Evolutionary conservation across 352 stramenopile species (phyloP), one percentile per base, ranked within the genome.

Genomic region (Globisporangium spinosum): DNA sequence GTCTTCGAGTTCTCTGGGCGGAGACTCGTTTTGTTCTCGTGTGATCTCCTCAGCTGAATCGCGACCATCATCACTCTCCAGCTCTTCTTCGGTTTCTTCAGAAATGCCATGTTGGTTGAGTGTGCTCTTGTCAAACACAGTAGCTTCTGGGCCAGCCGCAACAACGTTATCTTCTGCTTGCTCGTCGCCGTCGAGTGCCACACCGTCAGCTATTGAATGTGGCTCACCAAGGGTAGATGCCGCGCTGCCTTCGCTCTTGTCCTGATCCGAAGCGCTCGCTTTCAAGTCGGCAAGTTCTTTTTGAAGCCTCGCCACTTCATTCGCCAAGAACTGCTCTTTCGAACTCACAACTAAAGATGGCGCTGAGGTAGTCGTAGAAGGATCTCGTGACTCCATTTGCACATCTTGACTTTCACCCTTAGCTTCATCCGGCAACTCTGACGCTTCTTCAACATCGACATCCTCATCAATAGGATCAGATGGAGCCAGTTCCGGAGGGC

Each of bases 311-410:
- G 58, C 69, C 20, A 83, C 59, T 49, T 85, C 71, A 0, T 69
- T 71, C 35, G 74, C 66, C 32, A 85, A 65, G 1, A 60, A 65
- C 35, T 75, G 55, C 17, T 87, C 77, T 43, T 77, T 82, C 22
- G 70, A 58, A 32, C 45, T 78, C 32, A 65, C 27, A 17, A n/a
- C 20, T 6, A n/a, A 43, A 38, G n/a, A 2, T 35, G 34, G 12
- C 2, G 25, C 2, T 22, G 29, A n/a, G 7, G 25, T 59, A 20
- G 15, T 10, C 9, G 13, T 22, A 3, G 51, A 13, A 10, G 54
- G 17, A 17, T 38, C 2, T 6, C 20, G 12, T 40, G 25, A 17
- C 10, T 38, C 13, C 20, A 38, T 27, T 23, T 38, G 25, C 9
- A 15, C 54, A 23, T 38, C 29, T 27, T 25, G 17, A 9, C 20